Base-by-base conservation (phyloP, 345 rosid genomes). In the Trapa incisa region DNA sequence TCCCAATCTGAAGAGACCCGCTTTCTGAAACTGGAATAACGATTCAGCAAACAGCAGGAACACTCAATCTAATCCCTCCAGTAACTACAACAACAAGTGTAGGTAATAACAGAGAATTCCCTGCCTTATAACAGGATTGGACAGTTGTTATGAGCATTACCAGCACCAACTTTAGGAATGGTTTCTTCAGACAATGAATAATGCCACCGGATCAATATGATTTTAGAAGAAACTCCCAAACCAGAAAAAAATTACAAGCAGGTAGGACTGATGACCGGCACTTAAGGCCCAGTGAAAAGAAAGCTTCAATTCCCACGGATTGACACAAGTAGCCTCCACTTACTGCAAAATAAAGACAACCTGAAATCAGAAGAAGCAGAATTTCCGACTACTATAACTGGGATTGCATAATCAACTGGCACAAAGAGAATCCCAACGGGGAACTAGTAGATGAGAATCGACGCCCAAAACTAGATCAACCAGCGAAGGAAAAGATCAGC, bases 1-100 rank as follows among this genome's bases (percentile, higher is more conserved):
- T 84, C 92, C 86, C 76, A 79, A 38, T 62, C 48, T 66, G 62
- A 22, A 50, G 73, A 67, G 69, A 57, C 60, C 65, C 33, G 64
- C 71, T 66, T 41, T 63, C 61, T 63, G 42, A 57, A 72, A 42
- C 41, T 37, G 71, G 75, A 71, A 62, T 42, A 66, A 65, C 56
- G 75, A 76, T 61, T 72, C 73, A 74, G 76, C 74, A 75, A 48
- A 65, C 58, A 69, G 65, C 72, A 72, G 58, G 70, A 37, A 43
- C 57, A 66, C 65, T 78, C 47, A 70, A 72, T 72, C 57, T 61
- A 61, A 76, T 57, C 16, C 16, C 76, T 70, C 72, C 77, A 75
- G 68, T 71, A 75, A 66, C 67, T 64, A 65, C 66, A 63, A 78
- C 48, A 45, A 6, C 48, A 11, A 45, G 13, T 45, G 48, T 13